Evolutionary conservation across 306 rosid species (phyloP).

Genomic region (Citrullus mucosospermus): DNA sequence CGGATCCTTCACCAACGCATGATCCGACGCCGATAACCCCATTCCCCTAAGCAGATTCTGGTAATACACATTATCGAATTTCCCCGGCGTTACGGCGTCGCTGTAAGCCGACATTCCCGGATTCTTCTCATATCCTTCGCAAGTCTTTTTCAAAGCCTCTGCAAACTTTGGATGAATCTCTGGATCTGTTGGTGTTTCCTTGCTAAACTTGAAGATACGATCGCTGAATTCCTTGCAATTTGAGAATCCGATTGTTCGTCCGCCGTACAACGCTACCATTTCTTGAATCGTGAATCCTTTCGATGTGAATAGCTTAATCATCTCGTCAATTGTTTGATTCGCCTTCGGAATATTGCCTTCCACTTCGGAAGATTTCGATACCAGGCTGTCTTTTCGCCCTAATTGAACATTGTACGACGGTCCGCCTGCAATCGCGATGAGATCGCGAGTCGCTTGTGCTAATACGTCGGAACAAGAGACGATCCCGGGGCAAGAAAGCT

Average conservation of each 20-base stretch:
- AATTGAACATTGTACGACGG: conserved; percentile 27
- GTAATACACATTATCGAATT: conserved; percentile 39
- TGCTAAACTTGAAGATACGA: conserved; percentile 22
- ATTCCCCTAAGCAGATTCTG: conserved; percentile 30
- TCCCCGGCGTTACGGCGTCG: conserved; percentile 37
- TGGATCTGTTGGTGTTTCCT: conserved; percentile 25
- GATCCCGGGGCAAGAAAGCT: conserved; percentile 41
- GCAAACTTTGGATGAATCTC: conserved; percentile 30
- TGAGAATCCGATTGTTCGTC: conserved; percentile 41
- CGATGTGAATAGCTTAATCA: conserved; percentile 17
- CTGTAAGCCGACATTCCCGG: conserved; percentile 32
- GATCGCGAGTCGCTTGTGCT: conserved; percentile 36
- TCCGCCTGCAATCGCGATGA: conserved; percentile 34
- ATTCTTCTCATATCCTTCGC: conserved; percentile 24
- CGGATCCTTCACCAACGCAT: conserved; percentile 20
- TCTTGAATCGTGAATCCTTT: conserved; percentile 31
- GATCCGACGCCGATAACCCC: conserved; percentile 28
- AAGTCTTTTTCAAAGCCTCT: conserved; percentile 24
- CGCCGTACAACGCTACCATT: conserved; percentile 39
- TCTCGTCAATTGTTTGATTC: conserved; percentile 16
- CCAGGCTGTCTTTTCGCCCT: conserved; percentile 34
- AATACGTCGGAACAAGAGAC: conserved; percentile 44
- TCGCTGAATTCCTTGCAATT: conserved; percentile 40
- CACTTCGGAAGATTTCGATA: conserved; percentile 18
- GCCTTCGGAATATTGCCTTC: conserved; percentile 17